A percentile compares a stretch with the other conserved stretches of the same genome.
Conservation (phyloP, 352 stramenopile species). For the Globisporangium alternatum region DNA sequence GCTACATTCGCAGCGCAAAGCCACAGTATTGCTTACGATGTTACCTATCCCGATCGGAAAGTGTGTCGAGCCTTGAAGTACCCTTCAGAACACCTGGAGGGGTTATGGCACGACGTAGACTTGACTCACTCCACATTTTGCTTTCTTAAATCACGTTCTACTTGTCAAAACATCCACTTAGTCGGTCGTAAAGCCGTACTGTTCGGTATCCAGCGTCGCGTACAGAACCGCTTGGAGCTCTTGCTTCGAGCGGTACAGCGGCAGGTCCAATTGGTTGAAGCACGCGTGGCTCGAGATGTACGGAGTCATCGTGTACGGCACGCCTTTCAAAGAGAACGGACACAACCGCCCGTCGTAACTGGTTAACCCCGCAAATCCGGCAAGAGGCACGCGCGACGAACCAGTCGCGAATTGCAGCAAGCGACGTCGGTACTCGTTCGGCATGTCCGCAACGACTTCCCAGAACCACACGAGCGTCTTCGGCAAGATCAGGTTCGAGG, state of each 20-base stretch:
- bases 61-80: too few relatives aligned
- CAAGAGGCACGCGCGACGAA: constrained; percentile 7
- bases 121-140: too few relatives aligned
- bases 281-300: constrained; percentile 62
- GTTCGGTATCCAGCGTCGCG: constrained; percentile 30
- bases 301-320: not conserved
- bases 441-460: constrained; percentile 44
- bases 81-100: too few relatives aligned
- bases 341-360: constrained; percentile 10
- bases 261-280: constrained; percentile 90
- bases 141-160: too few relatives aligned
- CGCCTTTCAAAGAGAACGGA: constrained; percentile 12
- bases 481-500: constrained; percentile 32
- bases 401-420: constrained; percentile 16
- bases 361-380: constrained; percentile 9
- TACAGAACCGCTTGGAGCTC: constrained; percentile 45
- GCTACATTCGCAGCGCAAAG: too few relatives aligned
- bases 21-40: too few relatives aligned
- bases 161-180: too few relatives aligned
- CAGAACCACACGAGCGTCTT: constrained; percentile 92
- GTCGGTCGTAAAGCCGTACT: constrained; percentile 43
- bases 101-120: too few relatives aligned
- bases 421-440: constrained; percentile 12
- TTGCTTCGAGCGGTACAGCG: constrained; percentile 54
- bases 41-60: too few relatives aligned